Evolutionary conservation across 208 protist genomes (phyloP).

Genomic region (Leishmania gerbilli): DNA sequence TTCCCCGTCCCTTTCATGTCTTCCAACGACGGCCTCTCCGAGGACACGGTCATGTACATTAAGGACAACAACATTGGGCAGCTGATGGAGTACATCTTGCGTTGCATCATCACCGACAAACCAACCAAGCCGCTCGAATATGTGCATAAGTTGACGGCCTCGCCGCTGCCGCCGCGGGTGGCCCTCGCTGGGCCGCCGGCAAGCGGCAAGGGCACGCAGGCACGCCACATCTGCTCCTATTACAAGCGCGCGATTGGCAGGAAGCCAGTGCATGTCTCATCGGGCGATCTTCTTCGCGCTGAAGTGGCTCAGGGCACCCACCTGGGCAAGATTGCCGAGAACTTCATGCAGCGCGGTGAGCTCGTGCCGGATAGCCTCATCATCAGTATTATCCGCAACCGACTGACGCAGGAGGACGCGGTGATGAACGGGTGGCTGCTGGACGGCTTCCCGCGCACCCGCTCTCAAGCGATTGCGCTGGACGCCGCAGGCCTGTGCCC

Average conservation of each 20-base stretch:
- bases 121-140: conserved; percentile 66
- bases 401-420: conserved; percentile 71
- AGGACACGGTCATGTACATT: conserved; percentile 77
- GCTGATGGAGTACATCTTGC: conserved; percentile 85
- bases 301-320: conserved; percentile 62
- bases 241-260: conserved; percentile 39
- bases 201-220: conserved; percentile 85
- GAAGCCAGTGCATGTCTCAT: conserved; percentile 80
- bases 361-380: conserved; percentile 84
- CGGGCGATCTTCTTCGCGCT: conserved; percentile 80
- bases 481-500: conserved; percentile 68
- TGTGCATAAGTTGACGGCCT: conserved; percentile 54
- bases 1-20: conserved; percentile 16
- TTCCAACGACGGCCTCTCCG: conserved; percentile 42
- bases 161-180: conserved; percentile 64
- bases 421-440: conserved; percentile 87
- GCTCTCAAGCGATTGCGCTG: conserved; percentile 75
- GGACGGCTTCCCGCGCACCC: conserved; percentile 91
- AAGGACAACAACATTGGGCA: conserved; percentile 74
- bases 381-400: conserved; percentile 62
- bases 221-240: conserved; percentile 52
- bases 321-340: conserved; percentile 59
- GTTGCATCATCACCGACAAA: conserved; percentile 61
- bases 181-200: conserved; percentile 83
- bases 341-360: conserved; percentile 65